A percentile compares a stretch with the other conserved stretches of the same genome.
phyloP scores from a whole-genome alignment of 2,329 filamentous ascomycete genomes.

The Dactylellina parvicollis region DNA sequence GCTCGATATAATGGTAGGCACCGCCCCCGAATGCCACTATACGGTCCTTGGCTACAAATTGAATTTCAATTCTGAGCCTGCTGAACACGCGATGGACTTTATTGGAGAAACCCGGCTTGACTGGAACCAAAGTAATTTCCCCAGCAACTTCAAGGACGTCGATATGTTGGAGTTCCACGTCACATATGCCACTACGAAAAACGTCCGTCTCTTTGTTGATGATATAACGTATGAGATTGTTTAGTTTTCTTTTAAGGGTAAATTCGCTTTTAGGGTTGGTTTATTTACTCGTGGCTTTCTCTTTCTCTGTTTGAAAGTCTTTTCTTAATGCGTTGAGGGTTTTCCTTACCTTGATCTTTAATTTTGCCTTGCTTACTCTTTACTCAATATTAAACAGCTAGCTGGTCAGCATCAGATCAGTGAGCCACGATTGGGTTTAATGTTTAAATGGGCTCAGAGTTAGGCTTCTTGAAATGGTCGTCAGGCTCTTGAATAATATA shows the following conservation, averaged over 20 bases:
- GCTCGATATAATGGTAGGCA: background rate
- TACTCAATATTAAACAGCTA: no score
- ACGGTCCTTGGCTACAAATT: conserved; percentile 34
- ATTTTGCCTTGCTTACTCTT: no score
- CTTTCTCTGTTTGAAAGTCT: background rate
- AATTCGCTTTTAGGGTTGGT: background rate
- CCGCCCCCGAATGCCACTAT: conserved; percentile 32
- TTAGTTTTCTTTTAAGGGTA: background rate
- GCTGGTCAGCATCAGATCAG: no score
- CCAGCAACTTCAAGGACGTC: conserved; percentile 30
- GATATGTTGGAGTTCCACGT: conserved; percentile 34
- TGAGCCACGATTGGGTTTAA: no score
- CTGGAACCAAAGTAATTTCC: conserved; percentile 19
- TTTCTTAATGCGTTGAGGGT: no score
- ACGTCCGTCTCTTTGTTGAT: conserved; percentile 29
- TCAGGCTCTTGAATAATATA: no score
- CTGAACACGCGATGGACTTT: conserved; percentile 32
- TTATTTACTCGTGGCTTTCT: background rate
- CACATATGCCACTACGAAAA: conserved; percentile 34
- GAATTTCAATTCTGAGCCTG: conserved; percentile 5
- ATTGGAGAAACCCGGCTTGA: background rate
- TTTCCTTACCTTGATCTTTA: no score
- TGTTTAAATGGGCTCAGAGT: no score
- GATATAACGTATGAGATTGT: conserved; percentile 19
- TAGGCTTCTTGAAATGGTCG: no score